phyloP scores from a whole-genome alignment of 2,329 filamentous ascomycete genomes.

The Xylaria sp. region DNA sequence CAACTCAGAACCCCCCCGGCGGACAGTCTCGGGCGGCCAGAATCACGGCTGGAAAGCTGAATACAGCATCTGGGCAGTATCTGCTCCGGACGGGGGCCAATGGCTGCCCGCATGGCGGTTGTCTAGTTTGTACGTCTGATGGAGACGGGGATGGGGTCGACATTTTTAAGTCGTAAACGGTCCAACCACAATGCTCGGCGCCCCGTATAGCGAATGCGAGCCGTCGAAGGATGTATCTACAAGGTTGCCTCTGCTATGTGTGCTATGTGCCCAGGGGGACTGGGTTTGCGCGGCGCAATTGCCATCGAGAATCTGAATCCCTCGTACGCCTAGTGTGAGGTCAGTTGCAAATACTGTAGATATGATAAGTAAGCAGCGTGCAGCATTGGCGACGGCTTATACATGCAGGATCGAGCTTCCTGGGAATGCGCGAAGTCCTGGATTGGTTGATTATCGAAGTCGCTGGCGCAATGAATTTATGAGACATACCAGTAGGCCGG shows the following conservation, averaged over 20 bases:
- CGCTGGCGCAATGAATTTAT: neutral
- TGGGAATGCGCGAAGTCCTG: neutral
- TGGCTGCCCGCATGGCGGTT: conserved; percentile 36
- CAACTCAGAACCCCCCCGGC: conserved; percentile 4
- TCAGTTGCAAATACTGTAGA: neutral
- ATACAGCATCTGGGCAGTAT: conserved; percentile 13
- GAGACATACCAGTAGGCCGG: conserved; percentile 7
- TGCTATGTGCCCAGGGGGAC: neutral
- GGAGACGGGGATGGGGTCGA: conserved; percentile 42
- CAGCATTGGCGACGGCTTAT: neutral
- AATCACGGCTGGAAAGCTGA: conserved; percentile 28
- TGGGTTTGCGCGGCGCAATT: conserved; percentile 23
- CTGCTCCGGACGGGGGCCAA: conserved; percentile 34
- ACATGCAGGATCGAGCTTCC: conserved; percentile 6
- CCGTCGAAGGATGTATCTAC: conserved; percentile 15
- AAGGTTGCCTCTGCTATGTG: conserved; percentile 18
- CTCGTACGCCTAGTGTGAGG: conserved; percentile 18
- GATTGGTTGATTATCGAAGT: neutral
- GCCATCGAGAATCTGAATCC: conserved; percentile 21
- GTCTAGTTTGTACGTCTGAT: conserved; percentile 42
- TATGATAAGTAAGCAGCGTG: neutral
- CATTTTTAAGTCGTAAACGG: conserved; percentile 52
- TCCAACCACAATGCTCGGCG: conserved; percentile 54
- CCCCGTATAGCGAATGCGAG: conserved; percentile 31
- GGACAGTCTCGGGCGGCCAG: neutral